Evolutionary conservation across 805 yeast genomes (phyloP), one percentile per base, ranked within the genome.

Genomic region (Kazachstania viticola): DNA sequence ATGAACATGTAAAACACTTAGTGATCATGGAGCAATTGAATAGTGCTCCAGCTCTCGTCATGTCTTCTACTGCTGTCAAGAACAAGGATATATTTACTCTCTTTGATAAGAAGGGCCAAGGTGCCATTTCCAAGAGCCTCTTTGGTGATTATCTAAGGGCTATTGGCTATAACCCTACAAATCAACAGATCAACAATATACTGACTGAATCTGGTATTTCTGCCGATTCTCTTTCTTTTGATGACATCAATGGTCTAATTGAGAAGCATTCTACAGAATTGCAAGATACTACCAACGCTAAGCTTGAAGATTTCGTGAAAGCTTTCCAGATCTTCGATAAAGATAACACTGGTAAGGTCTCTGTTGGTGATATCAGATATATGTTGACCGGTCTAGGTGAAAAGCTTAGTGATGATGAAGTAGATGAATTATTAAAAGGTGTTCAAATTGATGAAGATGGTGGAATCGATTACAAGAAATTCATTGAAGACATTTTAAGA

Each of bases 131-230:
- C 12, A 67, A 71, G 38, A 81, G 79, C 40, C 76, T 81, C 38
- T 69, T 91, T 31, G 98, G 97, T 22, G 98, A 91, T 53, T 71
- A 91, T 46, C 71, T 91, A 38, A 74, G 99, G 56, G 96, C 98
- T 2, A 87, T 91, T 38, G 99, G 98, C 25, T 97, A 88, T 65
- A 91, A 91, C 65, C 99, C 99, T 41, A 87, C 98, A 83, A 77
- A 59, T 32, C 51, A 49, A 24, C 51, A 47, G 29, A 51, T 51
- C 7, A 45, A 41, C 13, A 44, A 46, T 14, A 43, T 54, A 16
- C 37, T 51, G 14, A 40, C 40, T 3, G 30, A 36, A 7, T 42
- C 44, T 18, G 40, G 36, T 13, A 31, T 42, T 29, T 33, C 42
- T 15, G 14, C 9, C 8, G 37, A 31, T 3, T 37, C 37, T 6